Evolutionary conservation across 78 protist genomes (phyloP).

Genomic region (Tieghemostelium lacteum): DNA sequence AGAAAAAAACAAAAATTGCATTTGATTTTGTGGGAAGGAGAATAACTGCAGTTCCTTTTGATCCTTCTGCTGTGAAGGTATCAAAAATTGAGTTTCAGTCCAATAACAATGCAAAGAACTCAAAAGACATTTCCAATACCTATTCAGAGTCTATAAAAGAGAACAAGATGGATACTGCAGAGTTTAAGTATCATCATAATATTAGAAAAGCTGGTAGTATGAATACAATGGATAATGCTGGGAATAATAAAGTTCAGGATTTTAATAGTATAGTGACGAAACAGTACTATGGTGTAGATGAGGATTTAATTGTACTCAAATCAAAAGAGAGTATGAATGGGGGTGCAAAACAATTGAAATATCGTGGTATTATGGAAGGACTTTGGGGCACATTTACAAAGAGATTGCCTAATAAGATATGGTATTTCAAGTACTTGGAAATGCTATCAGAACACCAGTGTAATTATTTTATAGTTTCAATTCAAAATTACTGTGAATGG

Average conservation of each 20-base stretch:
- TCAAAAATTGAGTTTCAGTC: too few species aligned
- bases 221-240: background rate
- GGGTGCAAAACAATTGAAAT: background rate
- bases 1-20: slow-evolving; percentile 17
- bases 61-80: too few species aligned
- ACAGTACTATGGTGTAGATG: slow-evolving; percentile 76
- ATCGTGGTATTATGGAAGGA: slow-evolving; percentile 65
- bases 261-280: slow-evolving; percentile 19
- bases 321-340: background rate
- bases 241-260: background rate
- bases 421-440: slow-evolving; percentile 6
- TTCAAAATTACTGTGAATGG: slow-evolving; percentile 12
- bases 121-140: too few species aligned
- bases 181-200: background rate
- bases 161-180: too few species aligned
- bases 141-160: too few species aligned
- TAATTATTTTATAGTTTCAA: slow-evolving; percentile 47
- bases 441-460: background rate
- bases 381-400: slow-evolving; percentile 14
- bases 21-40: slow-evolving; percentile 50
- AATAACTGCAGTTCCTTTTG: slow-evolving; percentile 9
- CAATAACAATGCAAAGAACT: too few species aligned
- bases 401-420: slow-evolving; percentile 12
- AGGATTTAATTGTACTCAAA: slow-evolving; percentile 37
- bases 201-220: background rate